phyloP scores from a whole-genome alignment of 176 grass and related monocot genomes.

The Dendrocalamus sinicus region DNA sequence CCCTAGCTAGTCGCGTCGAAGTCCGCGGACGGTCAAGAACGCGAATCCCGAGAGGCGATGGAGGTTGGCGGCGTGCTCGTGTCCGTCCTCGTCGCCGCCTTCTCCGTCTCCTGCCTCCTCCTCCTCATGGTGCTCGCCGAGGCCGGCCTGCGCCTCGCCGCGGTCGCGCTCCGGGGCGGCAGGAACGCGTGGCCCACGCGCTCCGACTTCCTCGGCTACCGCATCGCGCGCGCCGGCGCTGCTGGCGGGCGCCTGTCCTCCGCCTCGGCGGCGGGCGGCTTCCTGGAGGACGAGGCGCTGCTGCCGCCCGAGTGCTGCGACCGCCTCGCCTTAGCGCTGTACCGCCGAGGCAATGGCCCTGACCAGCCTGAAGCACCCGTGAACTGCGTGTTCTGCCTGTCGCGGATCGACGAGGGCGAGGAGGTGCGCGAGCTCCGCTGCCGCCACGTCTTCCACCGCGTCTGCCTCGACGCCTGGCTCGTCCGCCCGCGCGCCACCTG shows the following conservation, averaged over 20 bases:
- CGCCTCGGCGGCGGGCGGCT: background rate
- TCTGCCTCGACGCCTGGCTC: conserved; percentile 59
- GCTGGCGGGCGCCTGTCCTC: too few species aligned
- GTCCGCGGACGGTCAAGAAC: background rate
- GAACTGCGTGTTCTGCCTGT: conserved; percentile 57
- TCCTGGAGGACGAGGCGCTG: conserved; percentile 13
- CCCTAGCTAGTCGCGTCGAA: background rate
- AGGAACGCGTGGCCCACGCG: conserved; percentile 20
- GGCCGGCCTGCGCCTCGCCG: conserved; percentile 41
- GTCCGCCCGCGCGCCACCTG: conserved; percentile 59
- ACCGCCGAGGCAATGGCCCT: background rate
- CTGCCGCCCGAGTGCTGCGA: conserved; percentile 39
- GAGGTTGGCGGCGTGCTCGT: conserved; percentile 27
- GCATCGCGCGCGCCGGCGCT: conserved; percentile 22
- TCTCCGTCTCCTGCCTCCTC: conserved; percentile 53
- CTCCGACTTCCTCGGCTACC: conserved; percentile 46
- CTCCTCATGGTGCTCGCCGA: conserved; percentile 46
- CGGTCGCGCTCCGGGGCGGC: conserved; percentile 13
- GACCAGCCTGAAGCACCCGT: background rate
- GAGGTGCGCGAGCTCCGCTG: conserved; percentile 54
- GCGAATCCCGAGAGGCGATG: conserved; percentile 13
- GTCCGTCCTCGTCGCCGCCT: conserved; percentile 25
- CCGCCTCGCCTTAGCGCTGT: conserved; percentile 35
- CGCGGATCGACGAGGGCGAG: conserved; percentile 44
- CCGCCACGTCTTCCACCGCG: conserved; percentile 57